These are phyloP conservation scores for Linnemannia elongata DNA, from an alignment of 192 early-diverging fungal species.

Conservation along the genomic window DNA sequence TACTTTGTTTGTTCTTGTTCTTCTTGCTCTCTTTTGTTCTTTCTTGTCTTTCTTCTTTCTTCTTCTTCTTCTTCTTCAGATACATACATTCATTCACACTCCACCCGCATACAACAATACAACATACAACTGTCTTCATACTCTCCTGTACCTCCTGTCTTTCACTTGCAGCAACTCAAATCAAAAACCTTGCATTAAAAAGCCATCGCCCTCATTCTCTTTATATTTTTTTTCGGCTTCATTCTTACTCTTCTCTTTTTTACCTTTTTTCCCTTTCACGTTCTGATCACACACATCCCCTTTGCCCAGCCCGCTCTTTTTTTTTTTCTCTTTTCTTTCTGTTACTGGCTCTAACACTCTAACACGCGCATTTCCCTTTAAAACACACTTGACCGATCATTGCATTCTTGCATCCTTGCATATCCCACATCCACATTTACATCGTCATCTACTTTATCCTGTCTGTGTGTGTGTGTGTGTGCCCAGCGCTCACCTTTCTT, in stretches of 20 bases:
- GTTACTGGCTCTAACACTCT: no score
- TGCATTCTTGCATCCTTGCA: neutral
- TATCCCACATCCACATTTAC: neutral
- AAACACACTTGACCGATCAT: neutral
- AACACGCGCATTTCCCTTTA: neutral
- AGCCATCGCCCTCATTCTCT: neutral
- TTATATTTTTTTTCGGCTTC: neutral
- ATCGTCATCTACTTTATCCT: neutral
- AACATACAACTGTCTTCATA: no score
- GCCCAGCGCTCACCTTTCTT: neutral
- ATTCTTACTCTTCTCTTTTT: neutral
- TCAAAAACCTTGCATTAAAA: conserved; percentile 12
- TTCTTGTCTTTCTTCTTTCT: neutral
- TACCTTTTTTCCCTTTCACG: neutral
- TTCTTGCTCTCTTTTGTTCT: neutral
- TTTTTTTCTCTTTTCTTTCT: neutral
- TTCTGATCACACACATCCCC: neutral
- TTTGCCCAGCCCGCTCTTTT: neutral
- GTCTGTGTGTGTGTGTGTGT: no score
- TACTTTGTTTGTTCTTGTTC: no score
- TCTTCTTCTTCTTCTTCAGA: neutral
- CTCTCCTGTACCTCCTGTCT: neutral
- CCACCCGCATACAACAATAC: no score
- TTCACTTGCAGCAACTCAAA: neutral
- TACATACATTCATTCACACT: no score